Evolutionary conservation across 495 filamentous ascomycete genomes (phyloP), one percentile per base, ranked within the genome.

Genomic region (Talaromyces nanjingensis): DNA sequence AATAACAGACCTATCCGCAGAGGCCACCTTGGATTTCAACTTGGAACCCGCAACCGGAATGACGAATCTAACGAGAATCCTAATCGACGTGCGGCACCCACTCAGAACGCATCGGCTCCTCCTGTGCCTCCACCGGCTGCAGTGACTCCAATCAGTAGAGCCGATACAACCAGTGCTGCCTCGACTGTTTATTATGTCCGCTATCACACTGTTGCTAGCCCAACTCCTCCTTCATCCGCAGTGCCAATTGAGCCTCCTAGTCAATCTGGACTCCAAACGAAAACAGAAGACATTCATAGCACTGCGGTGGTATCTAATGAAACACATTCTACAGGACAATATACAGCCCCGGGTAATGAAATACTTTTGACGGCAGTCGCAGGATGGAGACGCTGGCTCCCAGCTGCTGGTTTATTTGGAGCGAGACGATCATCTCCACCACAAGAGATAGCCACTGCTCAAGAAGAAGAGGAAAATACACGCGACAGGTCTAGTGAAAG

Each of bases 171-270:
- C 16, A 90, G 87, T 72, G 86, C 86, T 16, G 84, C 87, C 53
- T 94, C 91, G 73, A 97, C 92, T 3, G 84, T 94, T 14, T 96
- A 97, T 67, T 86, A 88, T 63, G 83, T 97, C 58, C 86, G 87
- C 55, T 92, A 96, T 70, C 89, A 93, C 65, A 83, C 90, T n/a
- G 81, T 88, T 54, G 85, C 83, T 39, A 87, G 87, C 66, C 79
- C 87, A n/a, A 86, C 87, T n/a, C 79, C 80, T 6, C 78, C 84
- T 0, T 74, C 79, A 33, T 70, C 68, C 22, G 76, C 74, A 69
- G 74, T 72, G 16, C 68, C 76, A 60, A 73, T 74, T 29, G 70
- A 72, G 5, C 72, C 76, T 64, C n/a, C 64, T 12, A 67, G 72
- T 12, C 68, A 74, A 54, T 58, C 64, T 29, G 16, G 45, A 39